These are phyloP conservation scores for Scenedesmus sp. DNA, from an alignment of 163 green algal genomes.

Conservation along the genomic window DNA sequence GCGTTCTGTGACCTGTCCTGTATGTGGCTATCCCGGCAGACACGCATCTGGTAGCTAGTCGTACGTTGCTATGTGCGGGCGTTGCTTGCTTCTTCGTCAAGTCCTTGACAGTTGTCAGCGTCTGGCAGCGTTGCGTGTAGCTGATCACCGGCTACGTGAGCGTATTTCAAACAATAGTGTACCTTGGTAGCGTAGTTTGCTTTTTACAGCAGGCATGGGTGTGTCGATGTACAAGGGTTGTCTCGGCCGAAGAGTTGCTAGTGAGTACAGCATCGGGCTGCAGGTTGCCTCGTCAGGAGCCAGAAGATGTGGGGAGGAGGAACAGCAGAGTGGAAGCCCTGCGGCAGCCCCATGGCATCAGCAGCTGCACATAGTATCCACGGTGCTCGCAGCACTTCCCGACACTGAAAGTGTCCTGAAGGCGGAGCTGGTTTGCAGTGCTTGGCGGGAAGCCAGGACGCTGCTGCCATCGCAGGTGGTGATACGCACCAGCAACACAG, in stretches of 20 bases:
- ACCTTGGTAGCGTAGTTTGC: background rate
- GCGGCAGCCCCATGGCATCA: slow-evolving; percentile 15
- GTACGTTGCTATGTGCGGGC: background rate
- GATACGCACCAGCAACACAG: background rate
- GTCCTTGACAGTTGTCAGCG: background rate
- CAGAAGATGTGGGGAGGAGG: background rate
- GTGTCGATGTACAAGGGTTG: background rate
- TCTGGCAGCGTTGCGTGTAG: background rate
- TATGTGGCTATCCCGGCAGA: background rate
- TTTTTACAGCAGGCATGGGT: background rate
- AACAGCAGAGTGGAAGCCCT: background rate
- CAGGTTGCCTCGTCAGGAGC: background rate
- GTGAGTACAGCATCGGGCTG: background rate
- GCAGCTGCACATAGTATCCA: slow-evolving; percentile 19
- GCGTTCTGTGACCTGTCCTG: background rate
- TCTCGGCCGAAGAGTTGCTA: background rate
- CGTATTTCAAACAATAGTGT: background rate
- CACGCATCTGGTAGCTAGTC: background rate
- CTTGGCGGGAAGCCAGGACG: background rate
- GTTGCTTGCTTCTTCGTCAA: background rate
- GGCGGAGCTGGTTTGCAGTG: slow-evolving; percentile 7
- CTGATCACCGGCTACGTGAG: background rate
- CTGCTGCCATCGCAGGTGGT: background rate
- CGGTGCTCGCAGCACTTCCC: slow-evolving; percentile 29
- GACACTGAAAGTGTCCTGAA: background rate